Evolutionary conservation across 192 early-diverging fungal species (phyloP), one percentile per base, ranked within the genome.

Genomic region (Backusella sp.): DNA sequence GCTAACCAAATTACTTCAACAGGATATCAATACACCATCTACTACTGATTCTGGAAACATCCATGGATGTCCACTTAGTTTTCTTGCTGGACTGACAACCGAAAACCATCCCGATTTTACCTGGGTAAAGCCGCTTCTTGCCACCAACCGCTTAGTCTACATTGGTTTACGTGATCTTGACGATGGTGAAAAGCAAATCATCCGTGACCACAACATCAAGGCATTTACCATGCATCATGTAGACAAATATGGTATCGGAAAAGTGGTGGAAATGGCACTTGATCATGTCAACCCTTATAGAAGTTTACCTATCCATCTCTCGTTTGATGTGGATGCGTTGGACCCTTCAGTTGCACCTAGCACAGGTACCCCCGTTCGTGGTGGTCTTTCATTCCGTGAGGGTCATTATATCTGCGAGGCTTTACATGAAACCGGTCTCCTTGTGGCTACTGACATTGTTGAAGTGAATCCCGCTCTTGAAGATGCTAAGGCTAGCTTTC

Each of bases 341-440:
- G 97, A 99, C 81, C 97, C 97, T 28, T 88, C 92, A 4, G 94
- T 99, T 15, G 96, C 95, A 1, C 97, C 97, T 26, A 92, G 94
- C 6, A 99, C 97, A 0, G 97, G 97, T 65, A 98, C 97, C 4
- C 97, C 97, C 11, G 97, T 98, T 12, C 90, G 96, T 68, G 97
- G 97, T 74, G 97, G 97, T 28, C 84, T 98, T 62, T 94, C 94
- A 12, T 99, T 97, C 88, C 88, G 97, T 70, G 97, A 99, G 83
- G 97, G 97, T 35, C 97, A 99, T 80, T 99, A 95, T 83, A 96
- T 99, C 68, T 96, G 96, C 85, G 97, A 99, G 83, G 88, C 91
- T 8, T 70, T 99, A 15, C 86, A 88, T 68, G 94, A 96, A 80
- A 96, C 94, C n/a, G 96, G 96, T 6, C 84, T 89, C 44, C 82